phyloP scores from a whole-genome alignment of 805 yeast species.

The Saturnispora saitoi region DNA sequence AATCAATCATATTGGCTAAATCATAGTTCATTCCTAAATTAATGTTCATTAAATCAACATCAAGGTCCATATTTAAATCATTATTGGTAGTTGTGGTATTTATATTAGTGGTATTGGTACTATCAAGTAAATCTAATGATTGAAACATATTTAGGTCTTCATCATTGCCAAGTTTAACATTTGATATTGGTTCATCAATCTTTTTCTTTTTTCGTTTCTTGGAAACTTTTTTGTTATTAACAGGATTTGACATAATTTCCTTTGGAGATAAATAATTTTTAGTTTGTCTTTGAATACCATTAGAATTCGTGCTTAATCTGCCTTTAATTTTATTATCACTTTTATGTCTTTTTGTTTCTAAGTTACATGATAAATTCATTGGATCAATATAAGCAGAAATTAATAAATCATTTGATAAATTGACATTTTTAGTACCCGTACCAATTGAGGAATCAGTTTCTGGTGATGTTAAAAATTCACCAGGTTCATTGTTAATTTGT shows the following conservation, averaged over 20 bases:
- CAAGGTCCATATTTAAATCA: background rate
- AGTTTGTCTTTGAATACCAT: background rate
- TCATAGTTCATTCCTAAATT: constrained; percentile 7
- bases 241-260: constrained; percentile 4
- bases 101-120: background rate
- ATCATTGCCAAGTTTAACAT: background rate
- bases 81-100: background rate
- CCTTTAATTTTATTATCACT: constrained; percentile 3
- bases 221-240: background rate
- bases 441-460: constrained; percentile 9
- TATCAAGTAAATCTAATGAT: background rate
- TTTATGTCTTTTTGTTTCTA: constrained; percentile 25
- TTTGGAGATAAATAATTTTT: constrained; percentile 4
- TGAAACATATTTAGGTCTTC: background rate
- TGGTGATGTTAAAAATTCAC: constrained; percentile 4
- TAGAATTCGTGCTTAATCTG: constrained; percentile 1
- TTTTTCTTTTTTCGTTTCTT: constrained; percentile 4
- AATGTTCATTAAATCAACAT: constrained; percentile 4
- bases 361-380: constrained; percentile 24
- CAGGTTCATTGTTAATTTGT: background rate
- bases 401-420: background rate
- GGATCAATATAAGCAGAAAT: constrained; percentile 20
- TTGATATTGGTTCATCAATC: background rate
- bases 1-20: constrained; percentile 6
- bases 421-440: constrained; percentile 4